Evolutionary conservation across 768 basidiomycete genomes (phyloP), one percentile per base, ranked within the genome.

Genomic region (Inosperma sp.): DNA sequence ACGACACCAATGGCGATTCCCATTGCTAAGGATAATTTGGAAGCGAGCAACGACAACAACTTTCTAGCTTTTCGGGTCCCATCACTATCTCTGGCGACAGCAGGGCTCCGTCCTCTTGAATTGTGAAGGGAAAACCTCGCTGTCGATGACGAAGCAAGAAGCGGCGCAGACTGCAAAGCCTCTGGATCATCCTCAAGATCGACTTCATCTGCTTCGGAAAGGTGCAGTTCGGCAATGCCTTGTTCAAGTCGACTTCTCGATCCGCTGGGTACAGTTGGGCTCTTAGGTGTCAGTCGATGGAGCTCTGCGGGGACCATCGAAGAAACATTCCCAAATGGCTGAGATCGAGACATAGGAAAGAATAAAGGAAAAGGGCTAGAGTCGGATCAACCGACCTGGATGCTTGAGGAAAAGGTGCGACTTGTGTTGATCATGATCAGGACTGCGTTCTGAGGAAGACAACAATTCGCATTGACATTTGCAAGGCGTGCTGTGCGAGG

Each of bases 221-320:
- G 68, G 50, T 81, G 79, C n/a, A 70, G 59, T 39, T 75, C 75
- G 7, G 72, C 71, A 60, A 75, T 73, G 7, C 71, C 76, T 59
- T 80, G 78, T 59, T 83, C 79, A 42, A 75, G 74, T 60, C 74
- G 72, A 42, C 80, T 82, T 54, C 78, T 78, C 29, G 80, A 79
- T 36, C 63, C 63, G 30, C 37, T 51, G 27, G 40, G 26, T 21
- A 52, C 58, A 63, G 79, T 82, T 45, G 83, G 82, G 23, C 83
- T 84, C 49, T 83, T 71, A 2, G 83, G 83, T 14, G 81, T 83
- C 23, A 78, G 64, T 49, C 66, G 72, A 49, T 72, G 62, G 41
- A 73, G 69, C 37, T 67, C 56, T 27, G 63, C 52, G 55, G 65
- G 54, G 26, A 65, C 57, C 27, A 67, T 65, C 31, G 72, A 69